Evolutionary conservation across 2,329 filamentous ascomycete genomes (phyloP).

Genomic region (Pseudopithomyces chartarum): DNA sequence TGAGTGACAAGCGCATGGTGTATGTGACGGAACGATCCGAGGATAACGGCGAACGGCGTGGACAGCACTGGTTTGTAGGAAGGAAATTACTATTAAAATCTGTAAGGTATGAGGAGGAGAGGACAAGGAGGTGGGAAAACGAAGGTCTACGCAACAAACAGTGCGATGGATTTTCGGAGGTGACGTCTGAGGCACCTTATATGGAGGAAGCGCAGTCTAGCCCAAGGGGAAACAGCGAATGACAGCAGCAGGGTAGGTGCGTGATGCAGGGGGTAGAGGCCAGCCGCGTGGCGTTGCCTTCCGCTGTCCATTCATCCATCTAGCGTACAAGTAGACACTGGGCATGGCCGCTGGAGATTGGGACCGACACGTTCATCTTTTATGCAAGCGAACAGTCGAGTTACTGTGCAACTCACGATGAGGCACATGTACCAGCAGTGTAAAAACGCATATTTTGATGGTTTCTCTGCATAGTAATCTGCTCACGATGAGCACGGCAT

Average conservation of each 20-base stretch:
- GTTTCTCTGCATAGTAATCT: not conserved
- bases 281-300: conserved; percentile 10
- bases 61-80: not conserved
- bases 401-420: not conserved
- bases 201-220: conserved; percentile 11
- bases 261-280: conserved; percentile 10
- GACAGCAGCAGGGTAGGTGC: conserved; percentile 5
- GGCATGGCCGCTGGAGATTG: too few species aligned
- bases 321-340: not conserved
- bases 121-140: conserved; percentile 6
- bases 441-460: not conserved
- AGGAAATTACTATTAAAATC: conserved; percentile 15
- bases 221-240: conserved; percentile 15
- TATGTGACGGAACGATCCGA: conserved; percentile 5
- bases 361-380: not conserved
- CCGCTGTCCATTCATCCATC: not conserved
- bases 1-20: conserved; percentile 42
- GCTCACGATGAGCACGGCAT: not conserved
- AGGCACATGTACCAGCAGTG: not conserved
- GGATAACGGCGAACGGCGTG: conserved; percentile 1
- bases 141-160: conserved; percentile 9
- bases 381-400: too few species aligned
- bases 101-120: conserved; percentile 8
- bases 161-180: conserved; percentile 6
- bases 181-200: conserved; percentile 18